Evolutionary conservation across 176 grass and related monocot genomes (phyloP).

Genomic region (Canna indica): DNA sequence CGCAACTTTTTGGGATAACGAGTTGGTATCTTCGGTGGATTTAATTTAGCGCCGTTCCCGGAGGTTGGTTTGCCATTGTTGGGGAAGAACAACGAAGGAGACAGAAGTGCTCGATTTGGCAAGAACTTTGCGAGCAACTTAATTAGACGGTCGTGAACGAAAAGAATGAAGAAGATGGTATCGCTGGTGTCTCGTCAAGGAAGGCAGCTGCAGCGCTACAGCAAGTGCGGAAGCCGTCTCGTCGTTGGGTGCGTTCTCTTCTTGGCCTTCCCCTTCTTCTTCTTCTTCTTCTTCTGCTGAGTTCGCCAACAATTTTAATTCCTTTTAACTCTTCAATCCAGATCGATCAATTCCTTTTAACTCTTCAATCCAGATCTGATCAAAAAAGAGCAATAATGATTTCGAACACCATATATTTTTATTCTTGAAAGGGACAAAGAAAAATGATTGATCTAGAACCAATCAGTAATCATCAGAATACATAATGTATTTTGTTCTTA

Average conservation of each 20-base stretch:
- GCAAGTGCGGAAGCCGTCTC: conserved; percentile 43
- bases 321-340: background rate
- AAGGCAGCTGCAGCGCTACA: conserved; percentile 89
- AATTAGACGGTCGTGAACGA: too few relatives aligned
- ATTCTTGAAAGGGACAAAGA: background rate
- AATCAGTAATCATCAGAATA: too few relatives aligned
- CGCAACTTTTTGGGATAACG: too few relatives aligned
- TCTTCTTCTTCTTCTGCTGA: background rate
- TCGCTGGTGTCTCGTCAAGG: conserved; percentile 70
- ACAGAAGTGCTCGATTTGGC: background rate
- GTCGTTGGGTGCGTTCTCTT: conserved; percentile 40
- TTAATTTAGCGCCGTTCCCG: background rate
- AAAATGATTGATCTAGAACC: background rate
- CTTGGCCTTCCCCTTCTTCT: background rate
- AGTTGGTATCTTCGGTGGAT: too few relatives aligned
- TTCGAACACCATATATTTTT: background rate
- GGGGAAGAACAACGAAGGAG: background rate
- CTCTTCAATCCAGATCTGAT: background rate
- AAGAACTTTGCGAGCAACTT: background rate
- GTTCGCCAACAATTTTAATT: background rate
- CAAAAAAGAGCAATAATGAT: background rate
- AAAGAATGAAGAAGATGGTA: background rate
- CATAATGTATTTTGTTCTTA: background rate
- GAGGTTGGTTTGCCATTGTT: too few relatives aligned
- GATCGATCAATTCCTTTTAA: background rate